A percentile compares a stretch with the other conserved stretches of the same genome.
These are phyloP conservation scores for Camelina neglecta DNA, from an alignment of 345 rosid genomes.

Conservation along the genomic window DNA sequence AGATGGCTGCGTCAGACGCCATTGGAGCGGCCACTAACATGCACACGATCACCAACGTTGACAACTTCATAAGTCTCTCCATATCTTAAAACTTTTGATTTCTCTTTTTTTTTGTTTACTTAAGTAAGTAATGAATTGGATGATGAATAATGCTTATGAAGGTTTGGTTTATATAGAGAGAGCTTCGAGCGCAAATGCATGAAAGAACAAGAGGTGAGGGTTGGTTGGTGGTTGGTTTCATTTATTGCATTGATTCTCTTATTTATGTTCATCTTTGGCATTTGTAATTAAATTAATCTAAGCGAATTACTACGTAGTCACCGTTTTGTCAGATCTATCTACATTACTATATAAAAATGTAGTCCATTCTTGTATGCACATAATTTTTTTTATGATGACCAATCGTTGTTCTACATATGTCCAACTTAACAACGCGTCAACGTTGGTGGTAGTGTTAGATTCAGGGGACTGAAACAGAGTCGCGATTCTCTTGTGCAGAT, in stretches of 20 bases:
- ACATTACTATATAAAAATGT: not conserved
- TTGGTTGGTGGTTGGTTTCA: constrained; percentile 45
- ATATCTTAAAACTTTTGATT: not conserved
- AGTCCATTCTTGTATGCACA: constrained; percentile 3
- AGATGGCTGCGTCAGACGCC: constrained; percentile 47
- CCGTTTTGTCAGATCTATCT: constrained; percentile 24
- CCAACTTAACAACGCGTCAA: constrained; percentile 11
- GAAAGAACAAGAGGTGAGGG: constrained; percentile 17
- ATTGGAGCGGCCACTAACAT: constrained; percentile 41
- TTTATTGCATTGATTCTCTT: constrained; percentile 35
- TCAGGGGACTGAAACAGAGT: not conserved
- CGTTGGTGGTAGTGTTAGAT: not conserved
- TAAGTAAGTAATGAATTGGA: constrained; percentile 27
- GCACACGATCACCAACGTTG: constrained; percentile 38
- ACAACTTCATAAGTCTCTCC: constrained; percentile 40
- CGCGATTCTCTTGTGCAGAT: not conserved
- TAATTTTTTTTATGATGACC: not conserved
- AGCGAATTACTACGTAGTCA: constrained; percentile 9
- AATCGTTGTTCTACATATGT: constrained; percentile 11
- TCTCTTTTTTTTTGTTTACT: not conserved
- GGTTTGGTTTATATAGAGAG: constrained; percentile 43
- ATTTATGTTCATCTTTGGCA: constrained; percentile 15
- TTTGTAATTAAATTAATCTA: constrained; percentile 10
- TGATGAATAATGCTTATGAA: constrained; percentile 32
- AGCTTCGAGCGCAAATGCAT: constrained; percentile 21